A percentile compares a stretch with the other conserved stretches of the same genome.
Conservation (phyloP, 306 rosid genomes). For the Pueraria montana region DNA sequence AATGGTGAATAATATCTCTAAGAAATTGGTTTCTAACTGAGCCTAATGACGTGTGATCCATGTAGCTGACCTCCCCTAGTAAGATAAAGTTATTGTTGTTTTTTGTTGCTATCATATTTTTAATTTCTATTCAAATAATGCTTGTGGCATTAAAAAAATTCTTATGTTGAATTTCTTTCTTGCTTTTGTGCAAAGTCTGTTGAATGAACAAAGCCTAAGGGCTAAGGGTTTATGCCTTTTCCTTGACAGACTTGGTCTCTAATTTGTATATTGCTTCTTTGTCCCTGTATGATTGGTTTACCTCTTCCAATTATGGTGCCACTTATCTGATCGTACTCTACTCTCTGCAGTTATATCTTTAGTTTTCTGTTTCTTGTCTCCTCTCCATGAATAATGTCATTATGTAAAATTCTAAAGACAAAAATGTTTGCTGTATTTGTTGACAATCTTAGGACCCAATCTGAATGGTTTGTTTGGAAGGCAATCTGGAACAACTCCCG, state of each 20-base stretch:
- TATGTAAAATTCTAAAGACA: not conserved
- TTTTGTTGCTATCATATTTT: not conserved
- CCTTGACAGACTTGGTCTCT: not conserved
- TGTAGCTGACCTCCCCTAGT: not conserved
- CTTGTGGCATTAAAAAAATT: not conserved
- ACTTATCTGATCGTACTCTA: not conserved
- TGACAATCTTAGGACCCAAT: constrained; percentile 73
- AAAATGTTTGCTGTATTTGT: constrained; percentile 1
- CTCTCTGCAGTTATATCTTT: not conserved
- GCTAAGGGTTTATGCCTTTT: not conserved
- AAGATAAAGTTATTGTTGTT: not conserved
- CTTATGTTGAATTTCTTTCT: not conserved
- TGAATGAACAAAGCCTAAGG: too few relatives aligned
- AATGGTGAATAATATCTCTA: not conserved
- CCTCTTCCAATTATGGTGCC: constrained; percentile 4
- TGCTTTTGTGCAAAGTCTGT: too few relatives aligned
- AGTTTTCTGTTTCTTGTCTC: not conserved
- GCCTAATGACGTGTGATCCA: too few relatives aligned
- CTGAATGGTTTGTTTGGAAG: constrained; percentile 92
- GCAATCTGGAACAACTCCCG: constrained; percentile 92
- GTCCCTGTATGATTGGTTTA: not conserved
- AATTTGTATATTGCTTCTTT: constrained; percentile 12
- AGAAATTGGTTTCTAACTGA: not conserved
- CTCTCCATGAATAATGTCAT: not conserved
- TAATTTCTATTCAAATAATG: not conserved